Evolutionary conservation across 2,329 filamentous ascomycete genomes (phyloP).

Genomic region (Parafenestella ontariensis): DNA sequence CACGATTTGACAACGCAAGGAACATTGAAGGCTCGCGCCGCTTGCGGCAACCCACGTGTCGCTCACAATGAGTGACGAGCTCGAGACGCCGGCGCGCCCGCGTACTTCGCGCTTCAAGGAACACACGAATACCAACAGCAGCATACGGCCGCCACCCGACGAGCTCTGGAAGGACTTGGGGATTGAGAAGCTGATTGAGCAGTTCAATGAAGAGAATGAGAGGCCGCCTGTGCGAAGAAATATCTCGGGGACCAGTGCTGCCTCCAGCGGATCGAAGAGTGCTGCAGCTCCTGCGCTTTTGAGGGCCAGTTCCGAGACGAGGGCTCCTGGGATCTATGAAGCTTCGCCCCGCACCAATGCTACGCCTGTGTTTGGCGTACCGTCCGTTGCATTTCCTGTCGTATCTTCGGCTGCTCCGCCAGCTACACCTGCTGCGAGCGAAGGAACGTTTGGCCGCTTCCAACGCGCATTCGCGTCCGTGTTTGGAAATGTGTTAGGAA

Average conservation of each 20-base stretch:
- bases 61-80: constrained; percentile 24
- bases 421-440: constrained; percentile 10
- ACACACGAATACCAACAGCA: constrained; percentile 38
- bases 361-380: constrained; percentile 7
- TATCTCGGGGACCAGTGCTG: constrained; percentile 8
- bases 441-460: constrained; percentile 38
- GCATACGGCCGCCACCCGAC: constrained; percentile 40
- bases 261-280: neutral
- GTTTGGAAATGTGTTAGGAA: constrained; percentile 36
- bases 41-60: constrained; percentile 1
- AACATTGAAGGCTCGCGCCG: neutral
- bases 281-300: neutral
- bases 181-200: constrained; percentile 33
- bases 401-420: constrained; percentile 8
- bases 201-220: constrained; percentile 32
- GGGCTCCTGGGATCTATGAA: neutral
- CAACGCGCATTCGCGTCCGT: constrained; percentile 35
- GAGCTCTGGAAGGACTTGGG: constrained; percentile 37
- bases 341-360: constrained; percentile 1
- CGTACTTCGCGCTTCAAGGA: constrained; percentile 39
- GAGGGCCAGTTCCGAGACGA: neutral
- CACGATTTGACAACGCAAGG: neutral
- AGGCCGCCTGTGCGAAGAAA: constrained; percentile 17
- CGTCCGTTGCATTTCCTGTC: constrained; percentile 3
- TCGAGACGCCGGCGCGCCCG: constrained; percentile 24